phyloP scores from a whole-genome alignment of 257 asterid species.

The Cynanchum wilfordii region DNA sequence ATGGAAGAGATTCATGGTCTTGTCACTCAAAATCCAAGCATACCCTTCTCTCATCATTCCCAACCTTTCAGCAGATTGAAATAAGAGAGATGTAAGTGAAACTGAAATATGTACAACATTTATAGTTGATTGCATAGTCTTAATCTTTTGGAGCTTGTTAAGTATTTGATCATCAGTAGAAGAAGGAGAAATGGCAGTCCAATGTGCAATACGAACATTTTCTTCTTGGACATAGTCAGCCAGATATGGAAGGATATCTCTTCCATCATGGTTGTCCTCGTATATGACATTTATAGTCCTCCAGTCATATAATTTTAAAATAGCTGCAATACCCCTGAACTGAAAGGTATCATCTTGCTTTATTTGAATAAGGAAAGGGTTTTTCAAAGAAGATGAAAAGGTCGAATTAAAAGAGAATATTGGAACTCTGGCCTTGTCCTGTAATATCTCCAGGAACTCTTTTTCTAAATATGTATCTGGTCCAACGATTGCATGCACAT shows the following conservation, averaged over 20 bases:
- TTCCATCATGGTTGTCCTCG: slow-evolving; percentile 23
- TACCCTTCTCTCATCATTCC: slow-evolving; percentile 38
- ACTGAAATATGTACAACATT: slow-evolving; percentile 36
- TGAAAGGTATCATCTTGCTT: slow-evolving; percentile 28
- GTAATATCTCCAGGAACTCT: slow-evolving; percentile 25
- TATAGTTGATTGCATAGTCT: slow-evolving; percentile 11
- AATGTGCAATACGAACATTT: slow-evolving; percentile 11
- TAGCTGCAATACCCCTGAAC: slow-evolving; percentile 30
- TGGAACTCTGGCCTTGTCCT: slow-evolving; percentile 28
- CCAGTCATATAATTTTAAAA: slow-evolving; percentile 32
- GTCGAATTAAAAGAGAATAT: slow-evolving; percentile 32
- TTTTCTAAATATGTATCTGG: slow-evolving; percentile 25
- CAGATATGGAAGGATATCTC: slow-evolving; percentile 21
- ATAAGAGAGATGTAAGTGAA: slow-evolving; percentile 26
- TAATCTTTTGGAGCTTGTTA: slow-evolving; percentile 24
- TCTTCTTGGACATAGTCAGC: slow-evolving; percentile 24
- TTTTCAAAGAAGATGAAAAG: slow-evolving; percentile 6
- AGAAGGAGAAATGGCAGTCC: slow-evolving; percentile 16
- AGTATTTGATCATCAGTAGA: slow-evolving; percentile 14
- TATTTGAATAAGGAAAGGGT: slow-evolving; percentile 37
- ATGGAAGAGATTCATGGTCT: slow-evolving; percentile 30
- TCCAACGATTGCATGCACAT: slow-evolving; percentile 32
- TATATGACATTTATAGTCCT: slow-evolving; percentile 27
- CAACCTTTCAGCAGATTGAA: slow-evolving; percentile 25
- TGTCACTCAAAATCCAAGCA: slow-evolving; percentile 44